Evolutionary conservation across 768 basidiomycete genomes (phyloP).

Genomic region (Suillus subluteus): DNA sequence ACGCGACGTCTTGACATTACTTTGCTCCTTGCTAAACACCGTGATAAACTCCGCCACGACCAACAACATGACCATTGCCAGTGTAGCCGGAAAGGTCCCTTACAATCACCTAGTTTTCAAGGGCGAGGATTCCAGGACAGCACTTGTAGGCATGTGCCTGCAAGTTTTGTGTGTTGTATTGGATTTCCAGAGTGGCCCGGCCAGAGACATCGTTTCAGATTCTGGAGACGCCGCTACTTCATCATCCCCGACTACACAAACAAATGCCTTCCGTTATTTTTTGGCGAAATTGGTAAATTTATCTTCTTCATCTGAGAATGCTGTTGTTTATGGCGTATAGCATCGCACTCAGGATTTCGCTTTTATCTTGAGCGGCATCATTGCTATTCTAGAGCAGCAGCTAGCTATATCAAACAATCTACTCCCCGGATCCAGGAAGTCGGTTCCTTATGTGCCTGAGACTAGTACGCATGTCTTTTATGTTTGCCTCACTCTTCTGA

Average conservation of each 20-base stretch:
- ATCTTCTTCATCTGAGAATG: conserved; percentile 12
- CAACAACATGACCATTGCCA: conserved; percentile 57
- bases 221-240: conserved; percentile 45
- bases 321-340: conserved; percentile 40
- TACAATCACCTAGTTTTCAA: conserved; percentile 92
- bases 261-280: conserved; percentile 93
- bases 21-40: conserved; percentile 94
- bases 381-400: conserved; percentile 72
- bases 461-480: conserved; percentile 56
- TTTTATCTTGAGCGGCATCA: conserved; percentile 78
- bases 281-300: conserved; percentile 76
- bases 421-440: conserved; percentile 84
- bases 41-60: conserved; percentile 69
- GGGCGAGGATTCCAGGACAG: conserved; percentile 78
- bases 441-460: conserved; percentile 82
- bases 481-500: conserved; percentile 14
- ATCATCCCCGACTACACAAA: conserved; percentile 58
- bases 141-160: conserved; percentile 72
- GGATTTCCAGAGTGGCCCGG: conserved; percentile 80
- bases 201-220: conserved; percentile 54
- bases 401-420: conserved; percentile 72
- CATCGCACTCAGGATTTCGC: conserved; percentile 90
- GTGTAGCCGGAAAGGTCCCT: conserved; percentile 78
- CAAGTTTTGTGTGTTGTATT: conserved; percentile 78
- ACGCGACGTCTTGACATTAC: conserved; percentile 83